A percentile compares a stretch with the other conserved stretches of the same genome.
Conservation (phyloP, 305 asterid genomes). For the Solanum hybrid region DNA sequence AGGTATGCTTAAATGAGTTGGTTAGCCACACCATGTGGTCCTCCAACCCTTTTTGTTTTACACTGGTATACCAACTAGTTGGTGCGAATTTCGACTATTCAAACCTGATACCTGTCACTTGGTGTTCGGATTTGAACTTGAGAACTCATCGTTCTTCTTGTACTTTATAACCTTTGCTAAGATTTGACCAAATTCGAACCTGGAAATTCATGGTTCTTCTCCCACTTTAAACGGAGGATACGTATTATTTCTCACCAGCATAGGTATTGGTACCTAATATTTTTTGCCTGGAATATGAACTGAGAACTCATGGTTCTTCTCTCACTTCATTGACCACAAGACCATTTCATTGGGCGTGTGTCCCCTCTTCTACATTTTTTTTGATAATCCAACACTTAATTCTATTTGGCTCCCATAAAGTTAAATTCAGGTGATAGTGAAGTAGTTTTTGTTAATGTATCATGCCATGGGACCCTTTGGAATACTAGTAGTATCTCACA, state of each 20-base stretch:
- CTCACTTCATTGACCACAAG: not conserved
- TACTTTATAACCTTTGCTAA: not conserved
- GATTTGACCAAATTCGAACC: not conserved
- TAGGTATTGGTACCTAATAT: not conserved
- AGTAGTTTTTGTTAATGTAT: not conserved
- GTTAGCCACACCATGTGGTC: conserved; percentile 15
- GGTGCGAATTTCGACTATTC: not conserved
- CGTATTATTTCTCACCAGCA: not conserved
- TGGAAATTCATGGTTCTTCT: not conserved
- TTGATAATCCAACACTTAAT: not conserved
- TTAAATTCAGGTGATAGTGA: not conserved
- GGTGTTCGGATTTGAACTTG: not conserved
- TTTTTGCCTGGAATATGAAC: not conserved
- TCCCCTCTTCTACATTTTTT: not conserved
- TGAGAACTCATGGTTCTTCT: not conserved
- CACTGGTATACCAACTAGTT: not conserved
- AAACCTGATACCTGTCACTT: not conserved
- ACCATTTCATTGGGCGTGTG: not conserved
- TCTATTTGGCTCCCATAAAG: not conserved
- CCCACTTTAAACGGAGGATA: not conserved
- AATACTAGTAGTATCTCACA: not conserved
- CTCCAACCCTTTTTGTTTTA: conserved; percentile 8
- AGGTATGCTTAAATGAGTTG: conserved; percentile 23
- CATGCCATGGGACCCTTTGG: not conserved
- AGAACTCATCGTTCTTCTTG: not conserved